Evolutionary conservation across 495 filamentous ascomycete genomes (phyloP).

Genomic region (Daldinia concentrica): DNA sequence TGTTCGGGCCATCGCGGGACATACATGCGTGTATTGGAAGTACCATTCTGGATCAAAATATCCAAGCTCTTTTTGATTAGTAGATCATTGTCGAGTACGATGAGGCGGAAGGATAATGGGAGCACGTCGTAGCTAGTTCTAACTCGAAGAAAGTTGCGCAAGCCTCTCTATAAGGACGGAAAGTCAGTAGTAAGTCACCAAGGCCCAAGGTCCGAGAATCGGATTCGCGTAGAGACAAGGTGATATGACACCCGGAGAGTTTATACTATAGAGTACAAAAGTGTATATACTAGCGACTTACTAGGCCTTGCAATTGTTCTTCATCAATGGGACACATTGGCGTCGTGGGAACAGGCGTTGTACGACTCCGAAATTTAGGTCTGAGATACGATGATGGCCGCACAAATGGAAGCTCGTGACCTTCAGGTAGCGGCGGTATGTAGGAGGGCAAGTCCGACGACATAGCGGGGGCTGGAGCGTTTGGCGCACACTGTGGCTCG

Average conservation of each 20-base stretch:
- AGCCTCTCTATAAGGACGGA: slow-evolving; percentile 70
- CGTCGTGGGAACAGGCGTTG: slow-evolving; percentile 58
- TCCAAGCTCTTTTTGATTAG: slow-evolving; percentile 97
- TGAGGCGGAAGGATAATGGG: slow-evolving; percentile 94
- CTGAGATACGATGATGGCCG: slow-evolving; percentile 88
- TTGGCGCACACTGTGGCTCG: slow-evolving; percentile 42
- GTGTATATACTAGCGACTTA: slow-evolving; percentile 56
- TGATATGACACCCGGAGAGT: background rate
- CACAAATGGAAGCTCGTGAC: slow-evolving; percentile 70
- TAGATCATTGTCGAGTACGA: slow-evolving; percentile 93
- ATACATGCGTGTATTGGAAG: slow-evolving; percentile 8
- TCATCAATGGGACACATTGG: slow-evolving; percentile 80
- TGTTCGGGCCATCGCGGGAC: slow-evolving; percentile 5
- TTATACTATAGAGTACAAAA: background rate
- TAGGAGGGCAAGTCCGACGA: slow-evolving; percentile 38
- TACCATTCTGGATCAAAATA: slow-evolving; percentile 97
- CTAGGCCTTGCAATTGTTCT: slow-evolving; percentile 93
- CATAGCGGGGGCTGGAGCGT: slow-evolving; percentile 39
- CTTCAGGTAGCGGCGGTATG: slow-evolving; percentile 41
- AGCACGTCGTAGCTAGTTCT: slow-evolving; percentile 98
- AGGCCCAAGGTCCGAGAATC: slow-evolving; percentile 11
- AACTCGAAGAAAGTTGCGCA: slow-evolving; percentile 96
- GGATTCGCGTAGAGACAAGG: slow-evolving; percentile 14
- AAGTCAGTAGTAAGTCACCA: slow-evolving; percentile 14
- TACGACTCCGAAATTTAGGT: slow-evolving; percentile 64